Conservation (phyloP, 2,329 filamentous ascomycete genomes). For the Venturia carpophila region DNA sequence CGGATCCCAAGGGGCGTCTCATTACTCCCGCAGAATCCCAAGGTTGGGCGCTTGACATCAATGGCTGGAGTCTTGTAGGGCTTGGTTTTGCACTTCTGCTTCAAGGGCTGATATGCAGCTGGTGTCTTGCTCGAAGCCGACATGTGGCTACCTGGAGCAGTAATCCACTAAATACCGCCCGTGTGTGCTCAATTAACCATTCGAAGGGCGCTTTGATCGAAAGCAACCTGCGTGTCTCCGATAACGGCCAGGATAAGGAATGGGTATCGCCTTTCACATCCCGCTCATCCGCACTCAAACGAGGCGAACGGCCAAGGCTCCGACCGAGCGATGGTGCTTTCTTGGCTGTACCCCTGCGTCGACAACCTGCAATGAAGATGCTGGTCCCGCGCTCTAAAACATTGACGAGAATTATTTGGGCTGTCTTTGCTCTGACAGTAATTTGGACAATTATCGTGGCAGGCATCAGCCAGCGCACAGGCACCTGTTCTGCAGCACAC, state of each 20-base stretch:
- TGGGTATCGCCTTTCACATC: background rate
- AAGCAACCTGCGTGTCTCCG: background rate
- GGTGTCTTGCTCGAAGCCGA: slow-evolving; percentile 4
- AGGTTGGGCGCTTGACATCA: slow-evolving; percentile 13
- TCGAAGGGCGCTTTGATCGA: too few species aligned
- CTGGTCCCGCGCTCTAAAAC: background rate
- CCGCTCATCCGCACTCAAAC: background rate
- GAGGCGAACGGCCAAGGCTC: background rate
- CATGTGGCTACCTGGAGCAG: slow-evolving; percentile 14
- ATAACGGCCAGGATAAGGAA: background rate
- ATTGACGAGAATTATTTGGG: slow-evolving; percentile 5
- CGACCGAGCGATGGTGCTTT: background rate
- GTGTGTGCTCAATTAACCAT: background rate
- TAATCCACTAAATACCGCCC: slow-evolving; percentile 13
- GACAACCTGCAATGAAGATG: background rate
- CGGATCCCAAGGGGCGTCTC: background rate
- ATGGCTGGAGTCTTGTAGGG: slow-evolving; percentile 6
- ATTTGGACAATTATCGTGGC: background rate
- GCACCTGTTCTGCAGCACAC: background rate
- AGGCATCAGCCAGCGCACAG: background rate
- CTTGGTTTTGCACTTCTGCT: slow-evolving; percentile 11
- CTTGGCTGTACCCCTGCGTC: background rate
- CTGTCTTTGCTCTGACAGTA: background rate
- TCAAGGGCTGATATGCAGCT: slow-evolving; percentile 5
- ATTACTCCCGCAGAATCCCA: background rate